Conservation (phyloP, 2,329 filamentous ascomycete genomes). For the Orbilia brochopaga region DNA sequence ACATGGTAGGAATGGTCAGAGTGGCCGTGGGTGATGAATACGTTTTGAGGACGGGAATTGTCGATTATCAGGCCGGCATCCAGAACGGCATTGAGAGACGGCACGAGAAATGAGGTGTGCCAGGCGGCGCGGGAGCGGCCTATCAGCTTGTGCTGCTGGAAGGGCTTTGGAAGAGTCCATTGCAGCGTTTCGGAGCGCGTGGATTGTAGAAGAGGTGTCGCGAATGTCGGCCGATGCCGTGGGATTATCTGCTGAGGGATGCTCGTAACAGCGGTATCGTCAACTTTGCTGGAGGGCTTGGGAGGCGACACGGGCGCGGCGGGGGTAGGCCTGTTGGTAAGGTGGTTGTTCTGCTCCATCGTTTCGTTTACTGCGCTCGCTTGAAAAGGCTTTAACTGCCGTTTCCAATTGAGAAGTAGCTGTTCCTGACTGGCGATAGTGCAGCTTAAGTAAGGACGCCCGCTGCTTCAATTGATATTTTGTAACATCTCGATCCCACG, state of each 20-base stretch:
- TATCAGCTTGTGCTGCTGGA: constrained; percentile 56
- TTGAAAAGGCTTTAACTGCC: too few species aligned
- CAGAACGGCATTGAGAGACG: constrained; percentile 62
- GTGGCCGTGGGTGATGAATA: constrained; percentile 64
- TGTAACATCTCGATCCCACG: too few species aligned
- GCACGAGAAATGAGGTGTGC: constrained; percentile 64
- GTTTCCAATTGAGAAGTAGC: too few species aligned
- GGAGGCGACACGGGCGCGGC: not conserved
- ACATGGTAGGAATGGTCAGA: constrained; percentile 61
- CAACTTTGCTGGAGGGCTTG: not conserved
- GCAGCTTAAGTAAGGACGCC: too few species aligned
- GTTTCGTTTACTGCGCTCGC: not conserved
- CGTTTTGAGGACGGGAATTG: constrained; percentile 61
- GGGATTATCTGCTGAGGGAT: constrained; percentile 12
- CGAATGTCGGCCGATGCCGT: constrained; percentile 30
- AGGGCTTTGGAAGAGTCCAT: constrained; percentile 41
- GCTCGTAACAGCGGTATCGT: not conserved
- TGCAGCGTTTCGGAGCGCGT: constrained; percentile 37
- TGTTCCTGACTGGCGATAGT: too few species aligned
- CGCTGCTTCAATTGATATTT: too few species aligned
- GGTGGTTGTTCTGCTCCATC: not conserved
- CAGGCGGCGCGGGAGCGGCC: constrained; percentile 63
- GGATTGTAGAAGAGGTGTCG: constrained; percentile 37
- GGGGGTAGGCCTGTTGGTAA: not conserved
- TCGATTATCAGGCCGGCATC: constrained; percentile 63